These are phyloP conservation scores for Setaria viridis DNA, from an alignment of 202 grass and related monocot species.

Conservation along the genomic window DNA sequence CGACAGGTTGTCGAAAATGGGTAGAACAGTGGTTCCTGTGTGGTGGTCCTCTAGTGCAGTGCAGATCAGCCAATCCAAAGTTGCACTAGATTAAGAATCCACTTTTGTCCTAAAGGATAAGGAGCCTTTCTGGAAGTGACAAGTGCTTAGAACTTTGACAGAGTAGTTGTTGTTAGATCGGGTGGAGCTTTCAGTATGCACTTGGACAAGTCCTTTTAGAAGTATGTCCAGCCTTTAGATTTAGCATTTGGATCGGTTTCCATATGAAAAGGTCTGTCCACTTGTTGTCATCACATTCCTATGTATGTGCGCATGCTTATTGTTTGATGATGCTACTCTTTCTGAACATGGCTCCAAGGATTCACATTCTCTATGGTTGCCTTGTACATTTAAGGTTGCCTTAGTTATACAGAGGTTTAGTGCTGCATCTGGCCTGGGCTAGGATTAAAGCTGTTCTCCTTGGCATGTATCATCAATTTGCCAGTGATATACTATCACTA, in stretches of 20 bases:
- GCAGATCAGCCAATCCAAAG: slow-evolving; percentile 14
- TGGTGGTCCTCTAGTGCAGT: slow-evolving; percentile 24
- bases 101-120: slow-evolving; percentile 10
- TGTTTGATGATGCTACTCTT: not conserved
- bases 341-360: slow-evolving; percentile 13
- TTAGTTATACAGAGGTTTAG: slow-evolving; percentile 10
- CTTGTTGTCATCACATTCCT: slow-evolving; percentile 13
- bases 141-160: not conserved
- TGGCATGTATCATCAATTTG: slow-evolving; percentile 3
- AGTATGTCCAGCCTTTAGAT: slow-evolving; percentile 29
- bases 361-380: not conserved
- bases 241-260: slow-evolving; percentile 18
- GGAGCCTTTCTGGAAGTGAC: slow-evolving; percentile 32
- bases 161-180: slow-evolving; percentile 11
- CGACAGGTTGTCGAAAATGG: not conserved
- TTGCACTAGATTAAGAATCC: not conserved
- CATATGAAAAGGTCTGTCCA: not conserved
- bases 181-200: slow-evolving; percentile 31
- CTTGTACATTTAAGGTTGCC: slow-evolving; percentile 16
- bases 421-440: not conserved
- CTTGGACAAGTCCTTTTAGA: slow-evolving; percentile 16
- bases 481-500: not conserved
- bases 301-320: not conserved
- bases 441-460: not conserved
- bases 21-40: slow-evolving; percentile 6